Percentiles rank a stretch among this genome's conserved stretches.
phyloP scores from a whole-genome alignment of 148 eudicot species.

The Cornus kousa region DNA sequence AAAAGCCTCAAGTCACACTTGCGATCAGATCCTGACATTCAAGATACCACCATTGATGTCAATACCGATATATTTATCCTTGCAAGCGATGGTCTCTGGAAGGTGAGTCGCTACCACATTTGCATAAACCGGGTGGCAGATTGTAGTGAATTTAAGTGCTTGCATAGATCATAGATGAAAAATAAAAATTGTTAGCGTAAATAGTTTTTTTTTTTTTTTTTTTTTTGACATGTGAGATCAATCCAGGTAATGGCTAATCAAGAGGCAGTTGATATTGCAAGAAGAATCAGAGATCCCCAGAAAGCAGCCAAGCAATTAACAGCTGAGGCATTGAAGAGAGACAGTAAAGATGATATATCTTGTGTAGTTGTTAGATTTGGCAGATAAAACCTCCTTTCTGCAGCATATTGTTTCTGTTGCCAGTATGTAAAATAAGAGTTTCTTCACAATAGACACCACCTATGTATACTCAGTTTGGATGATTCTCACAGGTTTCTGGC shows the following conservation, averaged over 20 bases:
- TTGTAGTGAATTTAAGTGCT: too few species aligned
- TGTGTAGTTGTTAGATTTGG: conserved; percentile 64
- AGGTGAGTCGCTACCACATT: conserved; percentile 31
- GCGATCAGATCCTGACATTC: conserved; percentile 66
- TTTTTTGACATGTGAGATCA: neutral
- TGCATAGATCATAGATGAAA: too few species aligned
- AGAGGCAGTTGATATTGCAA: conserved; percentile 72
- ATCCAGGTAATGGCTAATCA: conserved; percentile 68
- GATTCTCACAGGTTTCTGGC: neutral
- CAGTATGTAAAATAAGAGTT: conserved; percentile 6
- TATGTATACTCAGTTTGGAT: neutral
- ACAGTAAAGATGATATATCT: conserved; percentile 76
- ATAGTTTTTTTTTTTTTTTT: neutral
- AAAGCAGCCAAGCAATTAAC: conserved; percentile 73
- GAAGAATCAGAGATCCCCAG: conserved; percentile 51
- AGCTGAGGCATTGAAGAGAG: conserved; percentile 57
- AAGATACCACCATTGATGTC: conserved; percentile 25
- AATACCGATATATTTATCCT: conserved; percentile 52
- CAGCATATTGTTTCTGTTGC: neutral
- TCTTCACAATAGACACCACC: neutral
- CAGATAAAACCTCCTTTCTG: conserved; percentile 16
- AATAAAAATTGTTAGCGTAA: too few species aligned
- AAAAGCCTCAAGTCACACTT: conserved; percentile 67
- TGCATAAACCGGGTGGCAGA: too few species aligned
- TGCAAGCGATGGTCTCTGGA: conserved; percentile 84